Evolutionary conservation across 352 stramenopile genomes (phyloP), one percentile per base, ranked within the genome.

Genomic region (Blastocystis sp.): DNA sequence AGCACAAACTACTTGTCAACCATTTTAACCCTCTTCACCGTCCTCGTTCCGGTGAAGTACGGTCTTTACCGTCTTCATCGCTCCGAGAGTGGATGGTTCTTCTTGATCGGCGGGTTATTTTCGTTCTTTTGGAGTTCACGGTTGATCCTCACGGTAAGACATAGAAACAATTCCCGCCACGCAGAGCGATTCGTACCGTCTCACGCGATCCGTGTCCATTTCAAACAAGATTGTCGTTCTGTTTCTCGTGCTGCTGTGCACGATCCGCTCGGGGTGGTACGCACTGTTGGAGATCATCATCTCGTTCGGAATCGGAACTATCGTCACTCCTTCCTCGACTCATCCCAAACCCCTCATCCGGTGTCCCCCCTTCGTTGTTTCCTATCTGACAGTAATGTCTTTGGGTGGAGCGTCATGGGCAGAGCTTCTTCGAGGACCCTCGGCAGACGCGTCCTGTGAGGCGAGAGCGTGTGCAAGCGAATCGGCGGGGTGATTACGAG

Each of bases 31-130:
- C 3, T 67, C 21, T 3, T 69, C 29, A 26, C 33, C 9, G 6
- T 85, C 19, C 6, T 67, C 31, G 29, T 69, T 10, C 74, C 74
- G 26, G 45, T 85, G n/a, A 85, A 85, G 50, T 85, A 59, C 26
- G 29, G n/a, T 9, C 29, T 85, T 10, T 16, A n/a, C 24, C 24
- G 10, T 37, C 66, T 62, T 13, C 1, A 41, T 13, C 35, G 33
- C 45, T 13, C 19, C 4, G 51, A 35, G n/a, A 69, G 37, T 41
- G 74, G 74, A 13, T 41, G 31, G 10, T 69, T 67, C 26, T 85
- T 67, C 35, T 39, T 85, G 16, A 12, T 63, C 1, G 59, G 26
- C 45, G 55, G n/a, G 21, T 45, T 85, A 24, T 24, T 63, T 19
- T 51, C 60, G 26, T 50, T 67, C 37, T 85, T 70, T 55, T 45